Evolutionary conservation across 2,329 filamentous ascomycete species (phyloP), one percentile per base, ranked within the genome.

Genomic region (Xylariaceae sp.): DNA sequence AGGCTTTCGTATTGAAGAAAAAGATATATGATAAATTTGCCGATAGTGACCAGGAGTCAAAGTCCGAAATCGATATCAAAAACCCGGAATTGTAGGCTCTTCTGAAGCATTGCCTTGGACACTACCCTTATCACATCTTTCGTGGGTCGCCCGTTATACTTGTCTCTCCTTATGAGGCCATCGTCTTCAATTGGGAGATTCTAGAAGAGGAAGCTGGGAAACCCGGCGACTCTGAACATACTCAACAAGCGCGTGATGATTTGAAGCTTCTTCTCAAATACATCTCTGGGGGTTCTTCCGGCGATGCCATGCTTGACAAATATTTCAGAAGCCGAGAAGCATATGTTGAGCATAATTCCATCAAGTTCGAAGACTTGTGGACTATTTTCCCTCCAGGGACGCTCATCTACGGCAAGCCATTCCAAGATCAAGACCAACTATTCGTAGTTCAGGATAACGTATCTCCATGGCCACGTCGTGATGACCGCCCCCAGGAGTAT

Each of bases 281-380:
- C 6, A 10, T 48, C n/a, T 23, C 14, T 1, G 44, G 23, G 40
- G 42, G 41, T 9, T 48, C 47, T 1, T 51, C 52, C 14, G 56
- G 56, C 14, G 56, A 59, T 16, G 23, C 9, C 2, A 59, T 43
- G 40, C 37, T 59, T 7, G 56, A 50, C 37, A 50, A 56, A 12
- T 59, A 59, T 9, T 52, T 59, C 44, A 52, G 50, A 20, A 50
- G 20, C 14, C 16, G 42, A 26, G 23, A 16, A 1, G 45, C 16
- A 20, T 49, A 46, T 26, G 45, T 32, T 19, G 20, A 40, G 12
- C 20, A 52, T 7, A 18, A 46, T n/a, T 48, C 48, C 7, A 46
- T 59, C 7, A n/a, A 37, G 20, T 59, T 56, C 26, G 48, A 48
- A 1, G 42, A 52, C n/a, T 20, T 59, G 12, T 59, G 49, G 56